Base-by-base conservation (phyloP, 306 rosid genomes). In the Inga oerstediana region DNA sequence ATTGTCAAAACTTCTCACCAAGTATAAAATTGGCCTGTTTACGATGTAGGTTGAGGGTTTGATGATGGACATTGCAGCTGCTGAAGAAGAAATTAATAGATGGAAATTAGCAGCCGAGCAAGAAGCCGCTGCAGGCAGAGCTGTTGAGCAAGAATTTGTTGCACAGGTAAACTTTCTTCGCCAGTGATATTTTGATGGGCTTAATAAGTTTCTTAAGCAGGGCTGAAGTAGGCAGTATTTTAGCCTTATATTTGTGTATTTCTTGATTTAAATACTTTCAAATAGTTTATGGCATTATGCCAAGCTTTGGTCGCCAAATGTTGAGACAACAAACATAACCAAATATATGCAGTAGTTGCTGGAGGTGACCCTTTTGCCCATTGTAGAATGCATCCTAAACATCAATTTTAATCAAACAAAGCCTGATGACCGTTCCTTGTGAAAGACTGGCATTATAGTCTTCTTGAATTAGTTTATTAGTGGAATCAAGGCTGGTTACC, bases 81-180 rank as follows among this genome's bases (percentile, higher is more conserved):
- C 98, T 74, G 99, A 94, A 89, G 99, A 97, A 87, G 99, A 97
- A 88, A 97, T 97, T 79, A 87, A 91, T 83, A 91, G 99, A 87
- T 97, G 98, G 99, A 97, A 92, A 92, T 86, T 87, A 61, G 99
- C 99, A 56, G 99, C 99, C 72, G 98, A 94, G 91, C 95, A 97
- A 87, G 98, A 97, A 91, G 99, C 99, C 70, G 99, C 94, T 85
- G 99, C 99, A 10, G 99, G 99, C 76, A 90, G 86, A 81, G 97
- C 92, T 35, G 91, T 97, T 68, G 99, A 97, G 81, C 97, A 94
- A 79, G 98, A 97, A 84, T 94, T 90, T 87, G 75, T 90, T 74
- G 92, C 90, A 51, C 93, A 94, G 98, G 99, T 97, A 90, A 80
- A 80, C 71, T 81, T 48, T 24, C 72, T 67, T 64, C 54, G 44